These are phyloP conservation scores for Boletus sp. DNA, from an alignment of 1,284 basidiomycete species.

Conservation along the genomic window DNA sequence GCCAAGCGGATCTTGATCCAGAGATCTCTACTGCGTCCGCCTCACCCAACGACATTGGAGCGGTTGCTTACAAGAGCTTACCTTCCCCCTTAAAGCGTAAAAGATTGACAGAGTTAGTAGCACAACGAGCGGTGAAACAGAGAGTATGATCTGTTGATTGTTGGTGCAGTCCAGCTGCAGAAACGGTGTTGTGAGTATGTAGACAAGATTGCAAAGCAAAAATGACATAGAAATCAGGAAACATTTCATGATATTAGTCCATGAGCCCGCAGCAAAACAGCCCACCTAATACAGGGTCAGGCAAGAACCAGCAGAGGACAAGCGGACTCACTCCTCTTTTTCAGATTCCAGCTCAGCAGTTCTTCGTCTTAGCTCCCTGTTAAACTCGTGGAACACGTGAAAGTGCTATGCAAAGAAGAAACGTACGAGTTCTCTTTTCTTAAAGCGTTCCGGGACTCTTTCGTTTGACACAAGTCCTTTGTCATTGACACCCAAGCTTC, in stretches of 20 bases:
- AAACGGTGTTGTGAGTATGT: slow-evolving; percentile 23
- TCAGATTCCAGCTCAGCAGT: slow-evolving; percentile 71
- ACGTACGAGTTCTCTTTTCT: slow-evolving; percentile 76
- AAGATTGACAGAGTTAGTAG: slow-evolving; percentile 20
- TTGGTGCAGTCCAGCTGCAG: slow-evolving; percentile 21
- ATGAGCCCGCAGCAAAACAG: slow-evolving; percentile 57
- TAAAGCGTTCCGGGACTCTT: slow-evolving; percentile 69
- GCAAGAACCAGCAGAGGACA: slow-evolving; percentile 4
- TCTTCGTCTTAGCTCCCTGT: slow-evolving; percentile 65
- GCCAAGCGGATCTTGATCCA: slow-evolving; percentile 1
- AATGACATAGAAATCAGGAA: slow-evolving; percentile 23
- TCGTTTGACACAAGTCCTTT: slow-evolving; percentile 66
- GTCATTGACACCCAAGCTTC: slow-evolving; percentile 77
- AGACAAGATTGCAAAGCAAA: slow-evolving; percentile 23
- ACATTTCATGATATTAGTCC: slow-evolving; percentile 34
- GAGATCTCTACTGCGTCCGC: not conserved
- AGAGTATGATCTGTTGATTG: slow-evolving; percentile 40
- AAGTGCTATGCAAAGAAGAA: not conserved
- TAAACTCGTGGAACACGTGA: slow-evolving; percentile 6
- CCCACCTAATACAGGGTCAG: slow-evolving; percentile 49
- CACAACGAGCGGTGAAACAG: slow-evolving; percentile 40
- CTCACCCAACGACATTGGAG: not conserved
- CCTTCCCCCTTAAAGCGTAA: slow-evolving; percentile 24
- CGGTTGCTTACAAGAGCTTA: slow-evolving; percentile 20
- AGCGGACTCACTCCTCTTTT: slow-evolving; percentile 67